Evolutionary conservation across 176 grass and related monocot genomes (phyloP).

Genomic region (Aegilops speltoides): DNA sequence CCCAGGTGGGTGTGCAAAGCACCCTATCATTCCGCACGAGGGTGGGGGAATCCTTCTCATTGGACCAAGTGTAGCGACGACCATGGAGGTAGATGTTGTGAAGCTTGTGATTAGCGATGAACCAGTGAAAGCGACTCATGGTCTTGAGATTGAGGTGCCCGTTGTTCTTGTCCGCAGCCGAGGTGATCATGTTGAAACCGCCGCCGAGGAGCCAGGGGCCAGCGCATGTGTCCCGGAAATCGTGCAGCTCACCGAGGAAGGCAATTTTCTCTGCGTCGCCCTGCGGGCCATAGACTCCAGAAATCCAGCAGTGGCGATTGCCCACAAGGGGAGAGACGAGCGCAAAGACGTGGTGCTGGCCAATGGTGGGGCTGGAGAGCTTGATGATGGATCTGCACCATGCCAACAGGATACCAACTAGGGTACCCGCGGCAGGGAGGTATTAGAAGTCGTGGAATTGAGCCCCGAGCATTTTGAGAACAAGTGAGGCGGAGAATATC

Average conservation of each 20-base stretch:
- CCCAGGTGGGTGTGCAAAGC: not conserved
- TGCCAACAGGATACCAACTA: not conserved
- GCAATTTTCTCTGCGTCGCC: not conserved
- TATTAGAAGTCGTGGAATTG: not conserved
- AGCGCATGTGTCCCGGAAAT: fast-evolving
- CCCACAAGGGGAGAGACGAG: not conserved
- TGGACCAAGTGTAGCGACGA: not conserved
- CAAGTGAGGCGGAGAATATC: too few species aligned
- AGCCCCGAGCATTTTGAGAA: not conserved
- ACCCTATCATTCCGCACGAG: not conserved
- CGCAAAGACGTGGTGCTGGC: not conserved
- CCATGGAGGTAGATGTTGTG: not conserved
- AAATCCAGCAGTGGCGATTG: not conserved
- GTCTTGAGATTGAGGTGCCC: not conserved
- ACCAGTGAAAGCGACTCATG: not conserved
- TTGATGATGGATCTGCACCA: not conserved
- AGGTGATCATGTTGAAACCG: not conserved
- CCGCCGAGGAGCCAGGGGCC: not conserved
- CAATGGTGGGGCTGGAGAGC: not conserved
- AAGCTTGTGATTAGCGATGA: not conserved
- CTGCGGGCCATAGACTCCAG: not conserved
- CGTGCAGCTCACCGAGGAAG: not conserved
- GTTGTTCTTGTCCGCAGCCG: not conserved
- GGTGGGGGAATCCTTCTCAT: not conserved
- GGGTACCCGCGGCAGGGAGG: not conserved